phyloP scores from a whole-genome alignment of 1,284 basidiomycete genomes.

The Trametes sp. region DNA sequence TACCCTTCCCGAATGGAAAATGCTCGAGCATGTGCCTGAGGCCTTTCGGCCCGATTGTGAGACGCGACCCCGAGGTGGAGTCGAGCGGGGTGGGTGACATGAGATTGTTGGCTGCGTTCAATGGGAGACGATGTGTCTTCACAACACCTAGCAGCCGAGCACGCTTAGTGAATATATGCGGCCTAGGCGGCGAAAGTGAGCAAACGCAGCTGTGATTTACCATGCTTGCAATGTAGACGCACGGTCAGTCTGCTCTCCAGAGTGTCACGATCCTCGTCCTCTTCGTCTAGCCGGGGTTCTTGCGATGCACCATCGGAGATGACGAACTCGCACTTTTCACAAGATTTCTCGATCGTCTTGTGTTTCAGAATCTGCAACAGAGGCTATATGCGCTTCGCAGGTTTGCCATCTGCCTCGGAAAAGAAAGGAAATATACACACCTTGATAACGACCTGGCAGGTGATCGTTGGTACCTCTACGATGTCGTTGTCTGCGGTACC shows the following conservation, averaged over 20 bases:
- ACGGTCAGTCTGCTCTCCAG: slow-evolving; percentile 76
- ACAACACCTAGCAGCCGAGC: slow-evolving; percentile 61
- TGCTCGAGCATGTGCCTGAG: slow-evolving; percentile 83
- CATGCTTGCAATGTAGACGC: slow-evolving; percentile 81
- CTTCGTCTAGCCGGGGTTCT: slow-evolving; percentile 31
- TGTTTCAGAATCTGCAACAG: slow-evolving; percentile 77
- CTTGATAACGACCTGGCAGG: slow-evolving; percentile 73
- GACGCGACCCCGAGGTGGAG: slow-evolving; percentile 60
- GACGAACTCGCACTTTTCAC: slow-evolving; percentile 76
- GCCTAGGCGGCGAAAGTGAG: neutral
- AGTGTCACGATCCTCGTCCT: slow-evolving; percentile 62
- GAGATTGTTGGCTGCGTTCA: slow-evolving; percentile 63
- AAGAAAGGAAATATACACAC: slow-evolving; percentile 44
- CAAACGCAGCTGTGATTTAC: slow-evolving; percentile 47
- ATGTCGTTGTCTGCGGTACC: slow-evolving; percentile 19
- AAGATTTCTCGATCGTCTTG: slow-evolving; percentile 73
- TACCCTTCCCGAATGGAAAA: slow-evolving; percentile 67
- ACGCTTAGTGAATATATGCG: slow-evolving; percentile 15
- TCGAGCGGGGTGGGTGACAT: slow-evolving; percentile 69
- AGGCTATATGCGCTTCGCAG: slow-evolving; percentile 52
- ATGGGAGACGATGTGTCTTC: slow-evolving; percentile 77
- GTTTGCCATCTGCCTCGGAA: neutral
- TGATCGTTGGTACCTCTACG: slow-evolving; percentile 36
- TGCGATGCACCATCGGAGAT: slow-evolving; percentile 60
- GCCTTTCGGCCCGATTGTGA: slow-evolving; percentile 73